Base-by-base conservation (phyloP, 208 protist genomes). In the Lotmaria passim region DNA sequence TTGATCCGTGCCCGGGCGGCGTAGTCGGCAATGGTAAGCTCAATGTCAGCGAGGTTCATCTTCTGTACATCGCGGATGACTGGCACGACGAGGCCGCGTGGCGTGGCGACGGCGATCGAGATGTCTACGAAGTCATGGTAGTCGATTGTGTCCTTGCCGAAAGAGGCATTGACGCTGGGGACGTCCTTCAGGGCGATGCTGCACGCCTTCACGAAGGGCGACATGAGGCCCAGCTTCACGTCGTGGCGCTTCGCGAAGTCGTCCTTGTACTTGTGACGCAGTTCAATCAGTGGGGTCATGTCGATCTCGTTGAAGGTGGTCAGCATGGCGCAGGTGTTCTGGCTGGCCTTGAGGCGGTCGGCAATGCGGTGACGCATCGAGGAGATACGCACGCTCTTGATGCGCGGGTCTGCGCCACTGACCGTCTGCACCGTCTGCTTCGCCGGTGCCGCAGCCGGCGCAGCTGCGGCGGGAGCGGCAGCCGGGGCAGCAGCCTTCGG, bases 221-320 rank as follows among this genome's bases (percentile, higher is more conserved):
- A 98, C 98, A 99, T 99, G 79, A 99, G 99, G 24, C 98, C 98
- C 12, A 99, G 86, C 89, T 99, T 99, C 31, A 99, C 89, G 60
- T 91, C 95, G 83, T 99, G 97, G 79, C 98, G 98, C 87, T 99
- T 96, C 44, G 89, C 68, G 75, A 99, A 99, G 26, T 93, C 93
- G 52, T 99, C 98, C 83, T 99, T 99, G 94, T 99, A 98, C 74
- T 96, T 91, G 46, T 94, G 91, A 51, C 99, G 92, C 73, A 99
- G 52, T 65, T 95, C 74, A 34, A 98, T 98, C 15, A 99, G 83
- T 12, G 87, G 90, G 19, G 86, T 97, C 96, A 98, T 98, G 84
- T 99, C 98, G 73, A 99, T 96, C 82, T 99, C 98, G 73, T 99
- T 99, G 90, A 99, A 99, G 31, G 99, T 99, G 21, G 99, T 99